Base-by-base conservation (phyloP, 805 yeast species). In the Saccharomycodes ludwigii region DNA sequence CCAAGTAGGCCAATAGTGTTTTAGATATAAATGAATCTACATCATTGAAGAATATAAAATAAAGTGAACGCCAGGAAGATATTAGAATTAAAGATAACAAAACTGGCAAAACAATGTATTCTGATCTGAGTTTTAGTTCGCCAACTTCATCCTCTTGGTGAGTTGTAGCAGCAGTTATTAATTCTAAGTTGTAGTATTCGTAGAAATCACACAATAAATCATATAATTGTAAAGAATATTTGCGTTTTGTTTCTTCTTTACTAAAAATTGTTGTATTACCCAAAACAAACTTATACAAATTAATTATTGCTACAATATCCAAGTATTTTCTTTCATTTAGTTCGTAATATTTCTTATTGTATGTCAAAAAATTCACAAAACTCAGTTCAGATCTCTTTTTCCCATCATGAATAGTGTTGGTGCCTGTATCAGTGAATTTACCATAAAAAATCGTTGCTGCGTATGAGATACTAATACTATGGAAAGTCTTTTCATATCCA, bases 401-500 rank as follows among this genome's bases (percentile, higher is more conserved):
- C 10, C n/a, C 17, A 8, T 20, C 10, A 20, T 8, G 21, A 8
- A 8, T 20, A 20, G 21, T 25, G 28, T 15, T 15, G 28, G 7
- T 15, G 58, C 41, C 41, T 0, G 21, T 15, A 17, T 43, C 40
- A 5, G 43, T 30, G 14, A 33, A 33, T 11, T 40, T 34, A 2
- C 37, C 33, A n/a, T 50, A 56, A 38, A 56, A 56, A 40, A 35
- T 48, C 42, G 54, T 59, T 35, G 61, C 64, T 36, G 50, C 46
- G 38, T 43, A 56, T 25, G 52, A 47, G 25, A 59, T 54, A 5
- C 35, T 37, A 15, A 47, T 51, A 24, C 61, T 66, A 41, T 68
- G 75, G 35, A 68, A 70, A 0, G 74, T 66, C 29, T 55, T 60
- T 11, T 52, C 44, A 31, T 66, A 51, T 2, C 66, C 61, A 4